Percentiles rank a stretch among this genome's conserved stretches.
Evolutionary conservation across 192 early-diverging fungal species (phyloP).

Genomic region (Physocladia obscura): DNA sequence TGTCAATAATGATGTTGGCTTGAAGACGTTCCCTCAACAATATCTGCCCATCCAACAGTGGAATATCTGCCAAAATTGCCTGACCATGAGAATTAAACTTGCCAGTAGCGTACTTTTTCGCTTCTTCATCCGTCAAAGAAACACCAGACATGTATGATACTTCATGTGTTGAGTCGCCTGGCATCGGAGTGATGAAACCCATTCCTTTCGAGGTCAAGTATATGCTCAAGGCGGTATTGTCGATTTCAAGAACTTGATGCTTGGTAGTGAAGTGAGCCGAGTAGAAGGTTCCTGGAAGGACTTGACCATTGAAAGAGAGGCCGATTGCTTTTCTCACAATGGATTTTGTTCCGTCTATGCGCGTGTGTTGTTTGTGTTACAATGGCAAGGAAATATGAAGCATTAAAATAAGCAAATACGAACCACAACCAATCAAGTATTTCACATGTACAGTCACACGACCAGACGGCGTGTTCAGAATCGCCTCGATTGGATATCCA

Average conservation of each 20-base stretch:
- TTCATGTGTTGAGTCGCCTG: background rate
- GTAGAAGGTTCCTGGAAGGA: background rate
- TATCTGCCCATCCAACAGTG: background rate
- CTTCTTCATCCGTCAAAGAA: slow-evolving; percentile 18
- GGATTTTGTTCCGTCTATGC: slow-evolving; percentile 3
- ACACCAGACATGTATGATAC: background rate
- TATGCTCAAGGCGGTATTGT: background rate
- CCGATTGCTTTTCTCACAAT: slow-evolving; percentile 3
- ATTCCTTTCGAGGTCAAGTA: slow-evolving; percentile 2
- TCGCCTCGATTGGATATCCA: background rate
- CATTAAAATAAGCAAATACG: background rate
- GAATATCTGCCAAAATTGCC: background rate
- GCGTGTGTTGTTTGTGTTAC: background rate
- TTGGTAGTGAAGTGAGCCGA: slow-evolving; percentile 1
- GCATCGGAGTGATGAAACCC: slow-evolving; percentile 24
- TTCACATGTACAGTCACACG: background rate
- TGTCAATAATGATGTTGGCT: background rate
- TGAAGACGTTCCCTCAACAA: background rate
- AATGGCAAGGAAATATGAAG: background rate
- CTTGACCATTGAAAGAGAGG: slow-evolving; percentile 2
- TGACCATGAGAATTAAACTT: background rate
- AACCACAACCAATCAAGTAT: background rate
- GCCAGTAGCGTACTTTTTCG: background rate
- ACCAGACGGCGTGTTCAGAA: background rate
- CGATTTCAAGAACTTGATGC: background rate